A percentile compares a stretch with the other conserved stretches of the same genome.
These are phyloP conservation scores for Trematosphaeria pertusa DNA, from an alignment of 2,329 filamentous ascomycete species.

Conservation along the genomic window DNA sequence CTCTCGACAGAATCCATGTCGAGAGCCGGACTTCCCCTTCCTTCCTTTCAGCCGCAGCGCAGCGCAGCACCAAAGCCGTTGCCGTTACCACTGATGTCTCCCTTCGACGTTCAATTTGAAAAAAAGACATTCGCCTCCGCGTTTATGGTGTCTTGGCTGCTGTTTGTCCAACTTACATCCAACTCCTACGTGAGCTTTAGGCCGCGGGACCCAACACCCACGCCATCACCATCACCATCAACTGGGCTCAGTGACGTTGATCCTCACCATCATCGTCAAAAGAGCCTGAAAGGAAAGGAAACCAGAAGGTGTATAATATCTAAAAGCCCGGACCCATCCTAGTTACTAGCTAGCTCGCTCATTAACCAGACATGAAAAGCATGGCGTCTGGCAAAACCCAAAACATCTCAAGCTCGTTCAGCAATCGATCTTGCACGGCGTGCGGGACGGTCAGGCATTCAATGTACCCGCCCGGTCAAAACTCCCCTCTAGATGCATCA, in stretches of 20 bases:
- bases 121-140: too few relatives aligned
- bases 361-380: conserved; percentile 1
- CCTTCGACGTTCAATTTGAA: too few relatives aligned
- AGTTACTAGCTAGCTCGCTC: background rate
- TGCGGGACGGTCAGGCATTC: too few relatives aligned
- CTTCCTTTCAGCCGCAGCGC: too few relatives aligned
- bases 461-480: background rate
- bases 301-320: background rate
- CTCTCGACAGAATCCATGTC: too few relatives aligned
- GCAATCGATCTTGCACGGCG: too few relatives aligned
- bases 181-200: background rate
- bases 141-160: background rate
- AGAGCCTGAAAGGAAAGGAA: background rate
- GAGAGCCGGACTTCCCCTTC: too few relatives aligned
- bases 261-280: background rate
- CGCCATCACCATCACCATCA: background rate
- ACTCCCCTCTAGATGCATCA: background rate
- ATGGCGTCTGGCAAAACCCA: background rate
- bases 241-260: background rate
- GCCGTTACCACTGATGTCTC: too few relatives aligned
- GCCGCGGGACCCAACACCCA: background rate
- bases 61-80: too few relatives aligned
- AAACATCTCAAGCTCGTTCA: background rate
- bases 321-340: background rate
- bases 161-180: too few relatives aligned